These are phyloP conservation scores for Globisporangium recalcitrans DNA, from an alignment of 352 stramenopile genomes.

Conservation along the genomic window DNA sequence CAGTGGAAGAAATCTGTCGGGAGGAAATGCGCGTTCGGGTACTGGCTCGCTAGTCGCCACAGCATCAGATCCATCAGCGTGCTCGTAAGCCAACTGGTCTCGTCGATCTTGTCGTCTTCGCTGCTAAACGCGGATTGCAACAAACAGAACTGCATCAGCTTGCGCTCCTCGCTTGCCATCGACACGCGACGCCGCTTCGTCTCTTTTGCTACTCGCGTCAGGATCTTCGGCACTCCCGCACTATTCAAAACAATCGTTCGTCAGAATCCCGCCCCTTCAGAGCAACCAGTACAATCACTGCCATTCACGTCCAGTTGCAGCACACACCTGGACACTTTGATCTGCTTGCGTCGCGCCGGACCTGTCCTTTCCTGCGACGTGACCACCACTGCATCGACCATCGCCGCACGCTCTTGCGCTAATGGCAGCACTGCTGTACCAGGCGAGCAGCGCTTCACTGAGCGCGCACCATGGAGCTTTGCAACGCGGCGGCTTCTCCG, in stretches of 20 bases:
- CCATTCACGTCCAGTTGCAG: background rate
- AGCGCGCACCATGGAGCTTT: background rate
- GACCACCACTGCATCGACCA: background rate
- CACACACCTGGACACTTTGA: constrained; percentile 4
- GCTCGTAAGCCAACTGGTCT: constrained; percentile 79
- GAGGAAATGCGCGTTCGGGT: constrained; percentile 70
- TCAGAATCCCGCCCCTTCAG: background rate
- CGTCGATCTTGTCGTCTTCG: constrained; percentile 59
- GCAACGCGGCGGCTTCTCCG: constrained; percentile 6
- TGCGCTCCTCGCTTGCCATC: constrained; percentile 13
- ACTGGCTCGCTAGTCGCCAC: constrained; percentile 70
- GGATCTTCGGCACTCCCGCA: constrained; percentile 4
- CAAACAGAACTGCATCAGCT: constrained; percentile 20
- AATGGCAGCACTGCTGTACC: background rate
- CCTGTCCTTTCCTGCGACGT: background rate
- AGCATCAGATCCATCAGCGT: constrained; percentile 85
- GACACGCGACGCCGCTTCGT: constrained; percentile 10
- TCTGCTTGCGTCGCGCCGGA: background rate
- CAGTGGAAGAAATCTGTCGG: constrained; percentile 85
- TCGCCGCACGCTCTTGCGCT: background rate
- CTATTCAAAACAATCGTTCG: background rate
- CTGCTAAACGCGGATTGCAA: constrained; percentile 48
- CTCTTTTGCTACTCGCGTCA: constrained; percentile 2
- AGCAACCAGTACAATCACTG: background rate
- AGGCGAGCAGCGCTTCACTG: background rate